These are phyloP conservation scores for Aphanocladium album DNA, from an alignment of 2,329 filamentous ascomycete genomes.

Conservation along the genomic window DNA sequence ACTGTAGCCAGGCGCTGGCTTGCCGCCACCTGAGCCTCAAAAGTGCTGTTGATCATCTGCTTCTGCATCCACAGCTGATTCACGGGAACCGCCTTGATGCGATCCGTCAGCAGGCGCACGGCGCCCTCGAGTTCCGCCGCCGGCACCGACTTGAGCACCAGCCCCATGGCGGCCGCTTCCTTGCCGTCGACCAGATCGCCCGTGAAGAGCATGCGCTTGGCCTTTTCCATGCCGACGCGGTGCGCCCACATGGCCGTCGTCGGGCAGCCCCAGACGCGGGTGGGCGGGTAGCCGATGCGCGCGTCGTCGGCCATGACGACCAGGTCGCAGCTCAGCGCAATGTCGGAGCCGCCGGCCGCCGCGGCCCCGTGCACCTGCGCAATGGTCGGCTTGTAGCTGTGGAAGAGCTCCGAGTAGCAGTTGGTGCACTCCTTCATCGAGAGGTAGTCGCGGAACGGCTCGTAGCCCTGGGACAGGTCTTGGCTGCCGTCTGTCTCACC, in stretches of 20 bases:
- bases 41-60: constrained; percentile 14
- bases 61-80: constrained; percentile 17
- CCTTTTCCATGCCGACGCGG: constrained; percentile 14
- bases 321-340: constrained; percentile 15
- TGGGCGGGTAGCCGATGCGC: constrained; percentile 15
- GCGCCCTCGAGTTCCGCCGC: constrained; percentile 12
- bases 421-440: constrained; percentile 14
- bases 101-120: constrained; percentile 9
- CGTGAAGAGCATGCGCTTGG: constrained; percentile 15
- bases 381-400: constrained; percentile 16
- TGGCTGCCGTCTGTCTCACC: constrained; percentile 15
- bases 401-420: constrained; percentile 15
- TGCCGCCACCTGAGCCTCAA: constrained; percentile 11
- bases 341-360: constrained; percentile 15
- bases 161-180: constrained; percentile 15
- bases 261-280: constrained; percentile 15
- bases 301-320: constrained; percentile 16
- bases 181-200: constrained; percentile 15
- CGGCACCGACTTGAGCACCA: constrained; percentile 16
- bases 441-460: constrained; percentile 14
- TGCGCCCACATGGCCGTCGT: constrained; percentile 16
- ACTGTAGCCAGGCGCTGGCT: constrained; percentile 14
- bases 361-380: constrained; percentile 17
- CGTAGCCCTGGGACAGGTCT: constrained; percentile 13
- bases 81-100: constrained; percentile 14